Conservation (phyloP, 2,329 filamentous ascomycete genomes). For the Talaromyces funiculosus region DNA sequence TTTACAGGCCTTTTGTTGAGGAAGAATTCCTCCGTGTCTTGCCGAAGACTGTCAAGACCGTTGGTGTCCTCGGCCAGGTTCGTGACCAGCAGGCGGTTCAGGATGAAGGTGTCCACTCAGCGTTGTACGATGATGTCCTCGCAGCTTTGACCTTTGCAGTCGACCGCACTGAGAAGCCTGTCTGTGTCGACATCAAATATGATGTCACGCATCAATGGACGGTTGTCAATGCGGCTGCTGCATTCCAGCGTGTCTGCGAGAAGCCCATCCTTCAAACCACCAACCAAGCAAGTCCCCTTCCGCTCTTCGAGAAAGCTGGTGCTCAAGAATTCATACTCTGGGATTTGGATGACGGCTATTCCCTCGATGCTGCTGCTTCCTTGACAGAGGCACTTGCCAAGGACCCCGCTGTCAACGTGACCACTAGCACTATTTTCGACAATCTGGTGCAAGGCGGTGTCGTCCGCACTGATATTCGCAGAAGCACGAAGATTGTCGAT, state of each 20-base stretch:
- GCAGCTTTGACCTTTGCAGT: conserved; percentile 75
- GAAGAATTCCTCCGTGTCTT: conserved; percentile 83
- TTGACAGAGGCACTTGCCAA: conserved; percentile 56
- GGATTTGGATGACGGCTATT: conserved; percentile 72
- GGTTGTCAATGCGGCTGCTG: conserved; percentile 40
- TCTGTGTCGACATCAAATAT: conserved; percentile 84
- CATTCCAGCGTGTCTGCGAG: conserved; percentile 42
- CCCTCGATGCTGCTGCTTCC: conserved; percentile 58
- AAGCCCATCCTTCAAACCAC: conserved; percentile 34
- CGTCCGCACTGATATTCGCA: conserved; percentile 77
- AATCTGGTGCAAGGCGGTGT: conserved; percentile 68
- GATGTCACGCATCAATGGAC: conserved; percentile 64
- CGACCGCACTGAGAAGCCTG: conserved; percentile 57
- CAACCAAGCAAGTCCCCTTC: conserved; percentile 42
- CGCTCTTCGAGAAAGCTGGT: conserved; percentile 48
- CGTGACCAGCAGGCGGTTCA: conserved; percentile 63
- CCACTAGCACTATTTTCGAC: conserved; percentile 55
- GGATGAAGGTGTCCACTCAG: conserved; percentile 73
- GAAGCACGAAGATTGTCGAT: conserved; percentile 75
- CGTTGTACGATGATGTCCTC: conserved; percentile 84
- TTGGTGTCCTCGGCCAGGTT: conserved; percentile 89
- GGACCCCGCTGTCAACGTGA: conserved; percentile 57
- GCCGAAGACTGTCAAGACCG: conserved; percentile 65
- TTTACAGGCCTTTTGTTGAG: conserved; percentile 93
- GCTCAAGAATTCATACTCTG: conserved; percentile 89